Evolutionary conservation across 2,329 filamentous ascomycete genomes (phyloP), one percentile per base, ranked within the genome.

Genomic region (Sclerotinia glacialis): DNA sequence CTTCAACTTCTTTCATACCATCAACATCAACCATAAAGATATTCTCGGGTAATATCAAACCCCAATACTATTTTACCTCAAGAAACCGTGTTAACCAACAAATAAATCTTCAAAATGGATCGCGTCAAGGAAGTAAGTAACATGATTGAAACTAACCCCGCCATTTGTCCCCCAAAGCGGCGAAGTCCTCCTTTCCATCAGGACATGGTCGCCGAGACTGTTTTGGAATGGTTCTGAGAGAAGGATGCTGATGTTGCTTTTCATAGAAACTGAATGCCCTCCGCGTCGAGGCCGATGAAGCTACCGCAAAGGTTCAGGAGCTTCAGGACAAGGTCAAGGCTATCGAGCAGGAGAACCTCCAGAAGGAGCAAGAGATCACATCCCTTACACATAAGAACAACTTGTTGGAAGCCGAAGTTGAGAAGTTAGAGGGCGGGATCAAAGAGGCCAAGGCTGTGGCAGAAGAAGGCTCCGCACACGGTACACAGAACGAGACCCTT

Each of bases 291-390:
- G 91, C 92, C 77, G 95, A 98, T 78, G 90, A 95, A 78, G 89
- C 91, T 71, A 82, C 87, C 72, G 81, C 84, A 78, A 90, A 94
- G 83, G 89, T 89, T 71, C 92, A 97, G 78, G 94, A 98, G 82
- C 87, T 96, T 73, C 88, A 95, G 82, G 73, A 80, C 75, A 93
- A 92, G 82, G 86, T 97, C 82, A 98, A 97, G 86, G 80, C 82
- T 65, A 86, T 98, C 71, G 93, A 99, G 83, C 90, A 97, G 81
- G 94, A 98, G 83, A 97, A 93, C 80, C 85, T 97, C 70, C 85
- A 90, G 78, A 98, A 98, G 85, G 95, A 98, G 83, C 93, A 98
- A 82, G 94, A 98, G 80, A 96, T 98, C 80, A 96, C 91, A 73
- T 98, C 95, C 64, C 87, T 98, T 76, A 88, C 90, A 78, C 94